Base-by-base conservation (phyloP, 179 eudicot species). In the Silene noctiflora region DNA sequence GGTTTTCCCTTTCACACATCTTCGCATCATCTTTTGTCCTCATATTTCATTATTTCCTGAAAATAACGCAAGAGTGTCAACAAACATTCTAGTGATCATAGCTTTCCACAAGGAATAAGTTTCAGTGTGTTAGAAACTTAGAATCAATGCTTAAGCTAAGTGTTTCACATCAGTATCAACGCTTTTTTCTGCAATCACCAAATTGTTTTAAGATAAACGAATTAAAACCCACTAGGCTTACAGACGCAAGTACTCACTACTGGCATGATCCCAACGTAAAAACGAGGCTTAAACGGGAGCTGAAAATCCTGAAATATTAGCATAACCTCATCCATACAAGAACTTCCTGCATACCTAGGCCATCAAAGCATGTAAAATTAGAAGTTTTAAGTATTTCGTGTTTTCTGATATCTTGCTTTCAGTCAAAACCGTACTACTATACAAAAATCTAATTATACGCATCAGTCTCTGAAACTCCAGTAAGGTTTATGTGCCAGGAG, bases 401-500 rank as follows among this genome's bases (percentile, higher is more conserved):
- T 11, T 44, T 44, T 44, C 12, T 42, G 10, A 27, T 16, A 16
- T 16, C 7, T 29, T 29, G n/a, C 11, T 16, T 65, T 65, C 20
- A 1, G 16, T 16, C 44, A 65, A 65, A 31, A 29, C 33, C 12
- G 8, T 65, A 65, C 16, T 29, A 14, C 44, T 16, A 2, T 6
- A n/a, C 10, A 17, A 27, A 27, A 31, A 14, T 39, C 46, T 4
- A 12, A 22, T 69, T 9, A 19, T 21, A 4, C 2, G 51, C 3
- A 44, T 11, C 10, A 35, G 53, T 62, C 42, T 31, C 59, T 46
- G 2, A 9, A 67, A 24, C 71, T 72, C 39, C 35, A 69, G 12
- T 67, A 55, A 27, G 29, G 44, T 39, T 53, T 69, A 48, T 56
- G 29, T 20, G 74, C 63, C 88, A 92, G 96, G 97, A 88, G 21